Evolutionary conservation across 345 rosid species (phyloP), one percentile per base, ranked within the genome.

Genomic region (Eucalyptus urophylla): DNA sequence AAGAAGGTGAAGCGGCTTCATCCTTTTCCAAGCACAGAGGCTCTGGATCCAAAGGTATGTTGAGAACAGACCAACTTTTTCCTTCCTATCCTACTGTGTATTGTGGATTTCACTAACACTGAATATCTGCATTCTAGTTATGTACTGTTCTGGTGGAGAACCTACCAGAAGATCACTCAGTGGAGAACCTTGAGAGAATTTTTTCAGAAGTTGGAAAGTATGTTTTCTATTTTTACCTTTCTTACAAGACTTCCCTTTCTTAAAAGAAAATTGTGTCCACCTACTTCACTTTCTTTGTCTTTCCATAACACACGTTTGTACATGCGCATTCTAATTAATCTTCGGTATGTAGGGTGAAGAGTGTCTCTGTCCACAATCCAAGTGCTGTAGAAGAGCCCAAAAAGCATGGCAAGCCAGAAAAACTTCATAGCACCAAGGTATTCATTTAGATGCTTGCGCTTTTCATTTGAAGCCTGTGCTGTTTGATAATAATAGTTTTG

Each of bases 81-180:
- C 85, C 85, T 21, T 40, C 44, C 24, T 86, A 44, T 56, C 37
- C 37, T 16, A 62, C n/a, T 92, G 88, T 43, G 62, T 80, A 81
- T 21, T 4, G 27, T 24, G 54, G 49, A 83, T 27, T 86, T 88
- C 58, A 43, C 67, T 67, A 31, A 86, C 89, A 87, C 80, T 93
- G 92, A 90, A 92, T 91, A 87, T 93, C 58, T 92, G 93, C 92
- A 89, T 93, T 90, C 87, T 92, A 97, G 99, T 91, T 93, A 67
- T 94, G 89, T 92, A 95, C 98, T 92, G 99, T 97, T 91, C 92
- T 97, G 95, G 97, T 95, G 88, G 99, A 97, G 93, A 97, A 97
- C 90, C 93, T 97, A 91, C 99, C 99, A 27, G 95, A 92, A 88
- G 97, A 97, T 94, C 98, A 95, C 92, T 96, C 99, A 17, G 92